Percentiles rank a stretch among this genome's conserved stretches.
Conservation (phyloP, 805 yeast species). For the Hemisphaericaspora nanyangensis region DNA sequence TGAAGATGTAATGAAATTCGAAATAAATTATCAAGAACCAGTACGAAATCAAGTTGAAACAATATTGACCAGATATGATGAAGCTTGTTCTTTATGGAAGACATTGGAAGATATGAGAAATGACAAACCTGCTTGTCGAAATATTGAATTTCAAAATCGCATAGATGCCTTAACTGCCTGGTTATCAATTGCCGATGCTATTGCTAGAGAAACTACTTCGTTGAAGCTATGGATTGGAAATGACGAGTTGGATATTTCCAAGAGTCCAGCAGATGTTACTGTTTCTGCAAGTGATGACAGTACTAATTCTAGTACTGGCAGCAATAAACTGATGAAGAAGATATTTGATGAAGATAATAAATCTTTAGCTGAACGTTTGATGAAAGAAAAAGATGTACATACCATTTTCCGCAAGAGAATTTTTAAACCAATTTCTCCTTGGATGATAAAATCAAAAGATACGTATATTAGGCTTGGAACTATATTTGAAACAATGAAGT, state of each 20-base stretch:
- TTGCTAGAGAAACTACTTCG: slow-evolving; percentile 56
- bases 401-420: slow-evolving; percentile 68
- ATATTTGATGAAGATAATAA: slow-evolving; percentile 56
- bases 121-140: slow-evolving; percentile 70
- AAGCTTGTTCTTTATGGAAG: slow-evolving; percentile 75
- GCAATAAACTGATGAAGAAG: slow-evolving; percentile 15
- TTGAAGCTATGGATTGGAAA: slow-evolving; percentile 82
- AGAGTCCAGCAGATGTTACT: slow-evolving; percentile 21
- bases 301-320: slow-evolving; percentile 12
- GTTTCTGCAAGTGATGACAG: not conserved
- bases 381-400: slow-evolving; percentile 76
- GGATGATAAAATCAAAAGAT: slow-evolving; percentile 78
- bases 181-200: slow-evolving; percentile 70
- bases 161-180: slow-evolving; percentile 81
- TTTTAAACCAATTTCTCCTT: slow-evolving; percentile 66
- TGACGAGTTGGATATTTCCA: slow-evolving; percentile 64
- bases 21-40: slow-evolving; percentile 42
- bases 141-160: slow-evolving; percentile 58
- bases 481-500: slow-evolving; percentile 59
- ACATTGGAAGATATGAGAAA: slow-evolving; percentile 71
- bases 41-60: slow-evolving; percentile 48
- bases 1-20: slow-evolving; percentile 64
- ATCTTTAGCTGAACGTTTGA: slow-evolving; percentile 75
- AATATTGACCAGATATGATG: slow-evolving; percentile 58
- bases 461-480: slow-evolving; percentile 61